These are phyloP conservation scores for Wolfiporia cocos DNA, from an alignment of 1,284 basidiomycete species.

Conservation along the genomic window DNA sequence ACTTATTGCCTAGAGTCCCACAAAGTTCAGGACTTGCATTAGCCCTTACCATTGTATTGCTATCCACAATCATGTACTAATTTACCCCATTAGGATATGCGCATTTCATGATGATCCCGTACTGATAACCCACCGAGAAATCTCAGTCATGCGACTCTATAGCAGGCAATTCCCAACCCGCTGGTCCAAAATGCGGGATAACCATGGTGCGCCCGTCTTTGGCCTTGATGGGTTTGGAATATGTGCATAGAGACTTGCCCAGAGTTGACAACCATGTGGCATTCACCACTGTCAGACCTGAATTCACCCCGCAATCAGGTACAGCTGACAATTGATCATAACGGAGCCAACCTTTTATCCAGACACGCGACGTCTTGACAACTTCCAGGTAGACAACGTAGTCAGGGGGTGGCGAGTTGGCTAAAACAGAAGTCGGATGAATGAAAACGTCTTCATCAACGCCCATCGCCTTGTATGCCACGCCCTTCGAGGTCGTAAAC, in stretches of 20 bases:
- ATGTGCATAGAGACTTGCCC: constrained; percentile 81
- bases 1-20: too few species aligned
- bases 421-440: constrained; percentile 84
- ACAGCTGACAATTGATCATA: constrained; percentile 9
- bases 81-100: too few species aligned
- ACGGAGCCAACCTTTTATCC: constrained; percentile 65
- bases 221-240: constrained; percentile 80
- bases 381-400: constrained; percentile 86
- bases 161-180: constrained; percentile 81
- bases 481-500: constrained; percentile 70
- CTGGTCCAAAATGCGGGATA: constrained; percentile 78
- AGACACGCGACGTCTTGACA: constrained; percentile 68
- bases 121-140: too few species aligned
- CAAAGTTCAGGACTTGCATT: too few species aligned
- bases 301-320: too few species aligned
- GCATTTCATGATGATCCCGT: too few species aligned
- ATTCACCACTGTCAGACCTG: constrained; percentile 83
- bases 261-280: constrained; percentile 84
- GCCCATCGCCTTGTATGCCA: constrained; percentile 83
- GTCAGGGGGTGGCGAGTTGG: constrained; percentile 72
- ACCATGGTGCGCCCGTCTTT: constrained; percentile 60
- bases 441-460: constrained; percentile 88
- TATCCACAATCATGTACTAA: background rate
- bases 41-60: background rate
- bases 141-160: constrained; percentile 45